Percentiles rank a stretch among this genome's conserved stretches.
Conservation (phyloP, 106 monocot genomes). For the Phalaenopsis equestris region DNA sequence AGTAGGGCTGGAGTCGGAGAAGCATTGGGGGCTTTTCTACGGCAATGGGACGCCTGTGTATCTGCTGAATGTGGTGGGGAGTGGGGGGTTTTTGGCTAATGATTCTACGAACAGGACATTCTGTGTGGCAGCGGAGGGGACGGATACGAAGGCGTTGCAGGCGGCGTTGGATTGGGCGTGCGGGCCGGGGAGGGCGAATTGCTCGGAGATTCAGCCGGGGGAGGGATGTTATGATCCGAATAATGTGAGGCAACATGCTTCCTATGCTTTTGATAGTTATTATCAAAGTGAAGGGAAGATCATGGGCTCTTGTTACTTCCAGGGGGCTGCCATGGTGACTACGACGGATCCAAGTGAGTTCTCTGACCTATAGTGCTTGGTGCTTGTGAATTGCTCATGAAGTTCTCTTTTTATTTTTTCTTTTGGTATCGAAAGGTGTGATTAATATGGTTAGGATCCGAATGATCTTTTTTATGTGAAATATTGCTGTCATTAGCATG, state of each 20-base stretch:
- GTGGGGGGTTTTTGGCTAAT: conserved; percentile 76
- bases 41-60: conserved; percentile 71
- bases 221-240: conserved; percentile 72
- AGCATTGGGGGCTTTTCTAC: conserved; percentile 81
- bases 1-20: conserved; percentile 67
- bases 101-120: conserved; percentile 76
- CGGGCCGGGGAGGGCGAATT: conserved; percentile 78
- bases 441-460: background rate
- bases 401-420: background rate
- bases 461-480: background rate
- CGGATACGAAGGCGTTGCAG: conserved; percentile 48
- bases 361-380: background rate
- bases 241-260: conserved; percentile 59
- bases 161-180: conserved; percentile 97
- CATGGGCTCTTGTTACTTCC: conserved; percentile 76
- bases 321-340: conserved; percentile 87
- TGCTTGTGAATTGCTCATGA: background rate
- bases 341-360: conserved; percentile 94
- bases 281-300: conserved; percentile 73
- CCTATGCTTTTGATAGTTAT: conserved; percentile 88
- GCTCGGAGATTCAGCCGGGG: conserved; percentile 81
- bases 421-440: background rate
- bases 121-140: conserved; percentile 65
- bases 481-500: background rate
- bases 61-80: conserved; percentile 62